Evolutionary conservation across 2,329 filamentous ascomycete species (phyloP), one percentile per base, ranked within the genome.

Genomic region (Nannizziopsis arthrosporioides): DNA sequence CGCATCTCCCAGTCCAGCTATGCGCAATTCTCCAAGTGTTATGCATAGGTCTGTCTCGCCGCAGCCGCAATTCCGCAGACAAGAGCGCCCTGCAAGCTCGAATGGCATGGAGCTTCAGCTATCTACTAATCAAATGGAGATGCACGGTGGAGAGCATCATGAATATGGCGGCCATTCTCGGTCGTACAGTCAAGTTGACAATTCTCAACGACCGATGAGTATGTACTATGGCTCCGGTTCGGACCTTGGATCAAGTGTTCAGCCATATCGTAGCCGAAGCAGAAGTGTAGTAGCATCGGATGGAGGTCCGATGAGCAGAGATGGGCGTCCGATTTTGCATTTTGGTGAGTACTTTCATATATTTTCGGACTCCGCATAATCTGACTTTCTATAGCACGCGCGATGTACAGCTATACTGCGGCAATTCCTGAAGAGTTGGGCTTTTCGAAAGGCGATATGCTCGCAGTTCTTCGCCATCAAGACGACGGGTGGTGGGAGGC

Each of bases 401-500:
- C 92, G 19, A 76, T 95, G 72, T 98, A 96, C 67, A 81, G 86
- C 71, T 98, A 98, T 65, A 81, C 84, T 61, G 88, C 92, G 2
- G 90, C 88, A 17, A 98, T 98, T 50, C 87, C 90, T 0, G 92
- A 96, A 63, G 93, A 98, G 67, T 72, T 98, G 15, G 84, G 84
- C 11, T 98, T 98, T 65, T 74, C 75, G 41, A 98, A 98, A 70
- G 89, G 89, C 42, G 93, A 98, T 61, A 80, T 90, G 51, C 73
- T 98, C 11, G 87, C 90, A 1, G 81, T 98, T 11, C 72, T 95
- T 41, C 77, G 89, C 51, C 80, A 94, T 59, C 92, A 98, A 68
- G 92, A 98, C 63, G 92, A 98, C 62, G 92, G 92, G 15, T 98
- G 92, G 92, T 98, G 93, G 92, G 92, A 98, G 70, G 93, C 93